These are phyloP conservation scores for Zasmidium angulare DNA, from an alignment of 2,329 filamentous ascomycete species.

Conservation along the genomic window DNA sequence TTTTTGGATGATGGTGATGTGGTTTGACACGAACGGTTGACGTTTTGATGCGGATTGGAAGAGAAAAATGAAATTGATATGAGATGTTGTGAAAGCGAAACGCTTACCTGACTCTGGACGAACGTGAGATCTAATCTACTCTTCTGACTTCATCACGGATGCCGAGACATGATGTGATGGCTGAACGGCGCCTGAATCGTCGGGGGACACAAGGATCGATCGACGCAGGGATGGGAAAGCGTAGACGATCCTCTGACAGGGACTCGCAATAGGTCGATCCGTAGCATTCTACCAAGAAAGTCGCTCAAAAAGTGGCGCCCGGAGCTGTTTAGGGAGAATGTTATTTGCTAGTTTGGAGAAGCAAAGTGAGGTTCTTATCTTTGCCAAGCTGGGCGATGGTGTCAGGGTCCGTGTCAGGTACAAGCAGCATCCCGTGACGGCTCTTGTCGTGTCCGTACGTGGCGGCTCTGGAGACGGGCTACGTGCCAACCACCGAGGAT, in stretches of 20 bases:
- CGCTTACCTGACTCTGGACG: neutral
- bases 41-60: no score
- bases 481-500: neutral
- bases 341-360: neutral
- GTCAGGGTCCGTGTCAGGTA: neutral
- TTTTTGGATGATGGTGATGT: neutral
- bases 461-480: neutral
- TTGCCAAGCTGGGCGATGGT: neutral
- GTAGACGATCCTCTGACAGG: neutral
- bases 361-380: constrained; percentile 4
- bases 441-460: neutral
- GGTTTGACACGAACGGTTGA: neutral
- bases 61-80: no score
- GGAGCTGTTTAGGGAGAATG: neutral
- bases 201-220: constrained; percentile 5
- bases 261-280: neutral
- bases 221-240: constrained; percentile 2
- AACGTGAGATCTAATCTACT: neutral
- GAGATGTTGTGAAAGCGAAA: no score
- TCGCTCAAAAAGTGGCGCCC: neutral
- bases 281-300: neutral
- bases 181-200: neutral
- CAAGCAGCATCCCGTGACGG: neutral
- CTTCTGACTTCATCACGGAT: constrained; percentile 1
- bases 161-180: constrained; percentile 8